Evolutionary conservation across 192 early-diverging fungal genomes (phyloP).

Genomic region (Coemansia sp.): DNA sequence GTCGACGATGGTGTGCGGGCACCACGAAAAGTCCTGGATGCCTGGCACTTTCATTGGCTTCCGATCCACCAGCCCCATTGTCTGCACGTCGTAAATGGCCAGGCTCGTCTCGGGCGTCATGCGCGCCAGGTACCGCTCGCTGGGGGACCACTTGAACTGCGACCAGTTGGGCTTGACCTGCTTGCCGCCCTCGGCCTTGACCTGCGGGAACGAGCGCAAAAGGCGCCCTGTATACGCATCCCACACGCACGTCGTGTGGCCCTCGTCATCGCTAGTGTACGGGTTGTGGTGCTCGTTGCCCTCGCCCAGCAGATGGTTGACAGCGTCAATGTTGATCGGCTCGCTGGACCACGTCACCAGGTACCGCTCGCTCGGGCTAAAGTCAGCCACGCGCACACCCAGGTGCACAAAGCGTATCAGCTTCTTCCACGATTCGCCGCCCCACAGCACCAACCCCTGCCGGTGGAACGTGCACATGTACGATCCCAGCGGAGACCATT

Average conservation of each 20-base stretch:
- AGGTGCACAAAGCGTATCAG: slow-evolving; percentile 89
- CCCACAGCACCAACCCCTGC: slow-evolving; percentile 95
- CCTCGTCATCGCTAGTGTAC: slow-evolving; percentile 66
- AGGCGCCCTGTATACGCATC: slow-evolving; percentile 81
- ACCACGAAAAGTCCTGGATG: slow-evolving; percentile 77
- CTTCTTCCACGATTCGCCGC: slow-evolving; percentile 87
- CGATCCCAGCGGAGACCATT: slow-evolving; percentile 93
- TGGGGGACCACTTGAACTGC: slow-evolving; percentile 91
- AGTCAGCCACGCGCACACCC: slow-evolving; percentile 87
- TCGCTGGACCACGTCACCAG: slow-evolving; percentile 89
- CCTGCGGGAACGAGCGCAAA: slow-evolving; percentile 80
- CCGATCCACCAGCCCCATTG: slow-evolving; percentile 90
- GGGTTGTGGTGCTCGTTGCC: slow-evolving; percentile 69
- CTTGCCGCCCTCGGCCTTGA: slow-evolving; percentile 54
- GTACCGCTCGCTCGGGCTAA: slow-evolving; percentile 92
- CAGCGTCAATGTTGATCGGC: slow-evolving; percentile 65
- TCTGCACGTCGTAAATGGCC: slow-evolving; percentile 88
- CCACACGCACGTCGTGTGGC: slow-evolving; percentile 82
- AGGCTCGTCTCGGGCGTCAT: slow-evolving; percentile 71
- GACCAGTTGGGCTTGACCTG: slow-evolving; percentile 73
- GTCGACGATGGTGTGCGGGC: slow-evolving; percentile 52
- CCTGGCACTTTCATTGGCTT: slow-evolving; percentile 86
- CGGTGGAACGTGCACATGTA: slow-evolving; percentile 93
- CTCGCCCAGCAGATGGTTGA: slow-evolving; percentile 28
- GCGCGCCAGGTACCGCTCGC: slow-evolving; percentile 93